Percentiles rank a stretch among this genome's conserved stretches.
Conservation (phyloP, 139 green algal genomes). For the Prasinococcaceae sp. region DNA sequence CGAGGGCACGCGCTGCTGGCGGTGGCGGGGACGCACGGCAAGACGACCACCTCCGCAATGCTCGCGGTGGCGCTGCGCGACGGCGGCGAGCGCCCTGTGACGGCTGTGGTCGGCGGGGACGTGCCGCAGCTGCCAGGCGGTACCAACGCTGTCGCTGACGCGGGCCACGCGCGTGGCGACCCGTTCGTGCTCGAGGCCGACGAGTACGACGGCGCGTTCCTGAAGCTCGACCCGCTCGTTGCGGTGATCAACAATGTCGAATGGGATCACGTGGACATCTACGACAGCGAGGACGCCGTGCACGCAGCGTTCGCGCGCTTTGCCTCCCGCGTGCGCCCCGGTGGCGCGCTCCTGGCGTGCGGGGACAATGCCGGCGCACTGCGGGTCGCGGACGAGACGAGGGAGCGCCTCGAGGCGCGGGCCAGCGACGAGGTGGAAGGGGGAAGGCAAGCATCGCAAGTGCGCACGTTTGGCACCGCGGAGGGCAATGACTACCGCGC, state of each 20-base stretch:
- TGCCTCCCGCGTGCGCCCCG: not conserved
- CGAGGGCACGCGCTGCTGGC: constrained; percentile 16
- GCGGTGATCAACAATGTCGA: constrained; percentile 36
- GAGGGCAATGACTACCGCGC: constrained; percentile 19
- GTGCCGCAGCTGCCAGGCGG: constrained; percentile 13
- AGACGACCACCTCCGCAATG: constrained; percentile 27
- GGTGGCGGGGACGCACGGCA: constrained; percentile 25
- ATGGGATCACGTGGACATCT: constrained; percentile 38
- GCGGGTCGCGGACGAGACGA: not conserved
- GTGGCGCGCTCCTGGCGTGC: not conserved
- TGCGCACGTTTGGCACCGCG: constrained; percentile 22
- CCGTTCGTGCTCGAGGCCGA: constrained; percentile 21
- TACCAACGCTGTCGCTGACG: not conserved
- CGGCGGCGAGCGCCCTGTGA: constrained; percentile 10
- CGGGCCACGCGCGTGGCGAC: not conserved
- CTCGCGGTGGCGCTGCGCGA: constrained; percentile 13
- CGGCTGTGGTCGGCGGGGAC: constrained; percentile 21
- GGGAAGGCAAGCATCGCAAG: too few species aligned
- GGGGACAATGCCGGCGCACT: not conserved
- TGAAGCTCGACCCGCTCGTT: constrained; percentile 12
- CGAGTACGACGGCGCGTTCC: constrained; percentile 25
- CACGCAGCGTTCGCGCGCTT: not conserved
- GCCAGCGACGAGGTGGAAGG: not conserved
- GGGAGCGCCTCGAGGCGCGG: not conserved
- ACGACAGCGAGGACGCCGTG: constrained; percentile 9